Evolutionary conservation across 2,329 filamentous ascomycete species (phyloP), one percentile per base, ranked within the genome.

Genomic region (Aureobasidium melanogenum): DNA sequence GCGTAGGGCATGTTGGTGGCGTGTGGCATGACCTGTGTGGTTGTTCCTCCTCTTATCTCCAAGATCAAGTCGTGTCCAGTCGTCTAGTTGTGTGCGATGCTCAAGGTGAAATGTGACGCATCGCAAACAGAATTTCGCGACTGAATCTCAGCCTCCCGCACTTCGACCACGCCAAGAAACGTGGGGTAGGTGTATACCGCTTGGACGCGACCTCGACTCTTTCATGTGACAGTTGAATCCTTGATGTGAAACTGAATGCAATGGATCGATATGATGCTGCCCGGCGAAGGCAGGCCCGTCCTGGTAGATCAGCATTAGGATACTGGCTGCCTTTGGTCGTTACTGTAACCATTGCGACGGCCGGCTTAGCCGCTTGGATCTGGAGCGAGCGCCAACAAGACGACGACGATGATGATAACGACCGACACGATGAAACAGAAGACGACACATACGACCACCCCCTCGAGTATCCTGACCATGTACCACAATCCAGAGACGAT

Each of bases 251-350:
- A 19, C 6, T 30, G 19, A 5, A 39, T 39, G 51, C 38, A 15
- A 58, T 58, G 55, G 48, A 61, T 22, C 59, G 59, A 36, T 60
- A 62, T 38, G 57, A 63, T 55, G 51, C 69, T 78, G 73, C 72
- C 65, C 72, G 81, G 69, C 84, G 84, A 68, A 79, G 82, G 73
- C 64, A 65, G 66, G 22, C 63, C 65, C 44, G 64, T 80, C 74
- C 72, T 72, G 83, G 76, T 79, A 82, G 74, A 79, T 74, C 73
- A 72, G 82, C 84, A 67, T 84, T 89, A 76, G 84, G 87, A 70
- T 93, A 95, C 77, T 97, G 92, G 90, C 84, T 96, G 63, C 93
- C 93, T 64, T 82, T 97, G 61, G 87, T 86, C 66, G 76, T 96
- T 66, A 97, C 92, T 54, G 85, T 96, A 62, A 92, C 91, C 50